phyloP scores from a whole-genome alignment of 768 basidiomycete species.

The Harrya chromipes region DNA sequence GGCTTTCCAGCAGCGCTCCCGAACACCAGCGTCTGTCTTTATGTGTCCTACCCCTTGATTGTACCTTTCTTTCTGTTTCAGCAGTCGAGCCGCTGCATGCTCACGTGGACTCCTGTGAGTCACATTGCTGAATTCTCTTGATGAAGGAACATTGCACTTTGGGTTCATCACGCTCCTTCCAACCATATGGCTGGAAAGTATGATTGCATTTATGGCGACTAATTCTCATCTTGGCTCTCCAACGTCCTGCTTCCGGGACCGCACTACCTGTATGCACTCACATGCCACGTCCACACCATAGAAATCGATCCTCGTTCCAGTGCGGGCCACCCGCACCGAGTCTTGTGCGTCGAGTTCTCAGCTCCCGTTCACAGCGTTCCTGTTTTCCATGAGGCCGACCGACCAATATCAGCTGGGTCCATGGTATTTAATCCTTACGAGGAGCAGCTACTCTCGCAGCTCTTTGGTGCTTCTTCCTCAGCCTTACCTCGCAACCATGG shows the following conservation, averaged over 20 bases:
- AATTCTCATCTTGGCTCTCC: neutral
- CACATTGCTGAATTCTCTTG: neutral
- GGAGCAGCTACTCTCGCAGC: neutral
- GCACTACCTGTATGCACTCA: constrained; percentile 1
- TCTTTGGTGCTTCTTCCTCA: neutral
- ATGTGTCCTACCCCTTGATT: neutral
- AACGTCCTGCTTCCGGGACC: constrained; percentile 1
- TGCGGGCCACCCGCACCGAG: neutral
- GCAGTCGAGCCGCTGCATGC: neutral
- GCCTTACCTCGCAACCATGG: constrained; percentile 8
- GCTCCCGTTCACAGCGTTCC: constrained; percentile 1
- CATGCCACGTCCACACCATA: too few species aligned
- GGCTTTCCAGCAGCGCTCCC: neutral
- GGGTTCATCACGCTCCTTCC: neutral
- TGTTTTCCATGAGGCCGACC: constrained; percentile 6
- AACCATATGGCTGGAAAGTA: neutral
- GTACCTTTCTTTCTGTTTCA: neutral
- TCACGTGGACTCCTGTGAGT: constrained; percentile 1
- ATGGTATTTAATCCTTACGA: constrained; percentile 18
- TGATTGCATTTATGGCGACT: neutral
- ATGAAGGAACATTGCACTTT: neutral
- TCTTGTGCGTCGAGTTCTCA: neutral
- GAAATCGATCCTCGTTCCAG: too few species aligned
- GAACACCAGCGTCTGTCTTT: neutral
- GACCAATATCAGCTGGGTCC: neutral